Base-by-base conservation (phyloP, 1,284 basidiomycete genomes). In the Microbotryum intermedium region DNA sequence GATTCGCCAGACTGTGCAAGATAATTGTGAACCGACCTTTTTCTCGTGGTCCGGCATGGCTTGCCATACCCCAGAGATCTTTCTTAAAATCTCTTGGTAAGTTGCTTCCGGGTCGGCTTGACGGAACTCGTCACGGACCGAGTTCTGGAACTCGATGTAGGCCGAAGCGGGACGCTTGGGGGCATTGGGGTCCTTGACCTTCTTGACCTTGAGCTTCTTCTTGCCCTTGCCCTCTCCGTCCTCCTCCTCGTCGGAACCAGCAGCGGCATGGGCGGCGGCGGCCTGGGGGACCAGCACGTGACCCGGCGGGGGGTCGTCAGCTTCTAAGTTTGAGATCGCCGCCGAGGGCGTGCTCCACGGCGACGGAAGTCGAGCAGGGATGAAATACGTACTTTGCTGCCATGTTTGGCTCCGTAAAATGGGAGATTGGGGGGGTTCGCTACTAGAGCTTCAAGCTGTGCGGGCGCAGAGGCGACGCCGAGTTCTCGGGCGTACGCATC, bases 111-210 rank as follows among this genome's bases (percentile, higher is more conserved):
- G 86, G 73, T 87, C 77, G 68, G 80, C 76, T 51, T 78, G 77
- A 77, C 85, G 84, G 70, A 89, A 79, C 65, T 82, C 77, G 64
- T 84, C 82, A 71, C 92, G 85, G 61, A 92, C 81, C 48, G 89
- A 86, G 74, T 97, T 97, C 76, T 97, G 94, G 81, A 88, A 98
- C 70, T 95, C 80, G 73, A 98, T 84, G 79, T 97, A 98, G 21
- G 92, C 92, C 21, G 90, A 90, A 23, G 92, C 82, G 28, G 94
- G 91, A 20, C 91, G 85, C 76, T 95, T 97, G 47, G 94, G 94
- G 60, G 90, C 90, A 74, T 91, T 87, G 42, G 91, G 91, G 74
- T 98, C 93, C 74, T 85, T 90, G 59, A 77, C 75, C 70, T 85
- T 85, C 72, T 83, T 86, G 60, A 66, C 67, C 71, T 76, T 78